Percentiles rank a stretch among this genome's conserved stretches.
These are phyloP conservation scores for Hypomyces perniciosus DNA, from an alignment of 2,329 filamentous ascomycete genomes.

Conservation along the genomic window DNA sequence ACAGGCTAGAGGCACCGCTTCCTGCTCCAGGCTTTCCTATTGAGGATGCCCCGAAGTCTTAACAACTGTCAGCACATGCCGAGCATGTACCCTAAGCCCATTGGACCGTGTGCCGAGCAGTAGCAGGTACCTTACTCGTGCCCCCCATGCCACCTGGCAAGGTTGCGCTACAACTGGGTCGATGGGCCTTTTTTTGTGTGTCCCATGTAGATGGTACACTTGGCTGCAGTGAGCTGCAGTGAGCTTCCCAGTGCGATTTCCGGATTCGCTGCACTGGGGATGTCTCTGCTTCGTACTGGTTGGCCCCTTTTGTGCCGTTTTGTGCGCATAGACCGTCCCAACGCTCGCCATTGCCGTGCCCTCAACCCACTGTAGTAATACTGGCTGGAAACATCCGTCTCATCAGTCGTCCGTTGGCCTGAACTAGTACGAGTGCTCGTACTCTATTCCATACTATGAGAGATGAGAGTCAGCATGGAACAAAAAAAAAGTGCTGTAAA, in stretches of 20 bases:
- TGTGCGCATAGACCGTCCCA: not conserved
- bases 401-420: not conserved
- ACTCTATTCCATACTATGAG: too few relatives aligned
- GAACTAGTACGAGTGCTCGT: too few relatives aligned
- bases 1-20: too few relatives aligned
- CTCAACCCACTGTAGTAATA: not conserved
- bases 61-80: too few relatives aligned
- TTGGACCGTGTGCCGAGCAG: conserved; percentile 6
- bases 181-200: not conserved
- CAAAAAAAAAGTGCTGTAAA: not conserved
- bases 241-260: conserved; percentile 7
- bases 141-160: conserved; percentile 12
- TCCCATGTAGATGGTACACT: conserved; percentile 7
- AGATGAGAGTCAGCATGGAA: not conserved
- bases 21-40: too few relatives aligned
- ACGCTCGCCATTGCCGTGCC: too few relatives aligned
- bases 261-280: conserved; percentile 1
- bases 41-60: too few relatives aligned
- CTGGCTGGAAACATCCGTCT: not conserved
- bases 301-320: not conserved
- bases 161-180: conserved; percentile 5
- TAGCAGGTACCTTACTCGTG: conserved; percentile 8
- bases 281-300: conserved; percentile 3
- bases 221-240: conserved; percentile 2
- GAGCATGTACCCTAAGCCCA: not conserved